A percentile compares a stretch with the other conserved stretches of the same genome.
Evolutionary conservation across 208 protist genomes (phyloP).

Genomic region (Balamuthia mandrillaris): DNA sequence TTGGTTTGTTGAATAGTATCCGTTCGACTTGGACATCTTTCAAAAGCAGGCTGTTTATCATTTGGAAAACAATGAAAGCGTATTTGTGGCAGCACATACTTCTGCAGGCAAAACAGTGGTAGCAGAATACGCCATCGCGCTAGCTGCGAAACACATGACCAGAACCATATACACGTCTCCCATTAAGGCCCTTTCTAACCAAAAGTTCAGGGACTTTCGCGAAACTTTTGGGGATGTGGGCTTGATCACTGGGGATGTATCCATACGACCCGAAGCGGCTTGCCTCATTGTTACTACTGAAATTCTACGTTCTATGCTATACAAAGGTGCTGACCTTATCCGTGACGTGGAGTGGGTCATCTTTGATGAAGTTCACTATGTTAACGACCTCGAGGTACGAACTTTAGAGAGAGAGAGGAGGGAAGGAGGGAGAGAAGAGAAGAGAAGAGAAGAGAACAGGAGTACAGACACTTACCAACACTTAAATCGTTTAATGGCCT

Average conservation of each 20-base stretch:
- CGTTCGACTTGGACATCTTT: slow-evolving; percentile 84
- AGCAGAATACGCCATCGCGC: slow-evolving; percentile 88
- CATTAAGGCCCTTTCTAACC: slow-evolving; percentile 92
- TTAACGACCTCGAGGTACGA: slow-evolving; percentile 67
- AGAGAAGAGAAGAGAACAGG: too few species aligned
- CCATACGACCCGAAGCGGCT: slow-evolving; percentile 76
- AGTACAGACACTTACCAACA: not conserved
- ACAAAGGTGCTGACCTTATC: slow-evolving; percentile 78
- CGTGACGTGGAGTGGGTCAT: slow-evolving; percentile 84
- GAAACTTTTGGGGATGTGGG: slow-evolving; percentile 85
- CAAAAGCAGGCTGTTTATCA: slow-evolving; percentile 79
- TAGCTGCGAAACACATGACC: slow-evolving; percentile 66
- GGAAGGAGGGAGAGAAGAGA: not conserved
- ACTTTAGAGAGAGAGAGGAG: not conserved
- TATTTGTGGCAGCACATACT: slow-evolving; percentile 86
- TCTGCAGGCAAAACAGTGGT: slow-evolving; percentile 81
- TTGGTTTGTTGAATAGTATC: slow-evolving; percentile 59
- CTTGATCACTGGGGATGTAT: slow-evolving; percentile 90
- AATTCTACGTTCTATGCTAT: slow-evolving; percentile 82
- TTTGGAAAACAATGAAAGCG: slow-evolving; percentile 69
- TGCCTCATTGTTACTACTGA: slow-evolving; percentile 92
- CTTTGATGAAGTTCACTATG: slow-evolving; percentile 89
- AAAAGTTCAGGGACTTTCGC: slow-evolving; percentile 85
- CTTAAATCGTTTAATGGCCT: not conserved
- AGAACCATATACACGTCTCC: slow-evolving; percentile 89